Percentiles rank a stretch among this genome's conserved stretches.
These are phyloP conservation scores for Nadsonia fulvescens DNA, from an alignment of 805 yeast genomes.

Conservation along the genomic window DNA sequence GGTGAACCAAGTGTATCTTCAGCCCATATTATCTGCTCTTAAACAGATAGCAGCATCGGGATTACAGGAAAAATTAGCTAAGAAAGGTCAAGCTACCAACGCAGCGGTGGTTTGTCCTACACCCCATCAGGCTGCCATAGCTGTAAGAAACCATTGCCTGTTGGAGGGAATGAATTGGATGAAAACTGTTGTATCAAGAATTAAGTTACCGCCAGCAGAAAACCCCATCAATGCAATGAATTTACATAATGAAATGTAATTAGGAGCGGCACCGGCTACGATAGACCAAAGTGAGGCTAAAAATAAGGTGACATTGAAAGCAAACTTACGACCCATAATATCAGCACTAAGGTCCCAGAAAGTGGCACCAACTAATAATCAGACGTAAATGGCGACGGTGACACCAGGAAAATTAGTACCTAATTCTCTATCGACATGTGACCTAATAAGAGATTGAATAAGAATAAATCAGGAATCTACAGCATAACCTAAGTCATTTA, in stretches of 20 bases:
- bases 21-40: constrained; percentile 33
- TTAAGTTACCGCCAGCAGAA: constrained; percentile 40
- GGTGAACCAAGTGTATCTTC: constrained; percentile 41
- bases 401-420: constrained; percentile 26
- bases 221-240: constrained; percentile 25
- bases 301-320: constrained; percentile 32
- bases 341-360: constrained; percentile 41
- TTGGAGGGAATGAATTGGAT: constrained; percentile 34
- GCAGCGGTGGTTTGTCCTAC: constrained; percentile 39
- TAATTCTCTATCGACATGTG: constrained; percentile 31
- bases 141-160: constrained; percentile 32
- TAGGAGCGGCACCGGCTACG: constrained; percentile 33
- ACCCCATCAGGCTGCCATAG: constrained; percentile 46
- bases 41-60: constrained; percentile 24
- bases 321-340: constrained; percentile 33
- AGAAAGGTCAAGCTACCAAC: constrained; percentile 36
- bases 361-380: constrained; percentile 34
- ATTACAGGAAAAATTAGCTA: constrained; percentile 32
- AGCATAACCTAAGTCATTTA: constrained; percentile 40
- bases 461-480: constrained; percentile 34
- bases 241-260: constrained; percentile 29
- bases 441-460: constrained; percentile 29
- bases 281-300: constrained; percentile 33
- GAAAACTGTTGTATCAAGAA: constrained; percentile 34
- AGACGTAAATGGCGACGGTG: constrained; percentile 30